phyloP scores from a whole-genome alignment of 2,329 filamentous ascomycete species.

The Iodosphaeria phyllophila region DNA sequence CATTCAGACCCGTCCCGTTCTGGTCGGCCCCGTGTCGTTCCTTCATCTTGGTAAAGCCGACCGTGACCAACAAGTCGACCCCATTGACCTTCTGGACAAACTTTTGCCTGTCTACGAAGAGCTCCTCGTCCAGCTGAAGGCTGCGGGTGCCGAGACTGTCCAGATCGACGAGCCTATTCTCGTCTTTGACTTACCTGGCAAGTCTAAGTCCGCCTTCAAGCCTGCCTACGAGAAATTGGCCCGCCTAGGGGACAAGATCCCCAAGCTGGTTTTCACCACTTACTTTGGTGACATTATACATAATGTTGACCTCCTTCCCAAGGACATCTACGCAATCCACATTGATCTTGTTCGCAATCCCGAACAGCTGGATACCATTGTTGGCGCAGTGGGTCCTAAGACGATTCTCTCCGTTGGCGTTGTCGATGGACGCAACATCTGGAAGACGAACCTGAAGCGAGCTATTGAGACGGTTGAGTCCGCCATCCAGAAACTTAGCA shows the following conservation, averaged over 20 bases:
- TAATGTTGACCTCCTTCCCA: slow-evolving; percentile 83
- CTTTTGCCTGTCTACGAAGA: slow-evolving; percentile 89
- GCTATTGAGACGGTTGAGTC: slow-evolving; percentile 82
- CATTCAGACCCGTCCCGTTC: slow-evolving; percentile 78
- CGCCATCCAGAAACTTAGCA: slow-evolving; percentile 85
- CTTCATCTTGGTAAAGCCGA: slow-evolving; percentile 95
- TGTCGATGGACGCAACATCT: slow-evolving; percentile 98
- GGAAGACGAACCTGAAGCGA: slow-evolving; percentile 98
- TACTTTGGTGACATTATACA: slow-evolving; percentile 99
- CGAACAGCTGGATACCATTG: slow-evolving; percentile 81
- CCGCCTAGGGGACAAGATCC: slow-evolving; percentile 58
- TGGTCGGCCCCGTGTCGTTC: slow-evolving; percentile 94
- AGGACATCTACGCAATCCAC: slow-evolving; percentile 71
- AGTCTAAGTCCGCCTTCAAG: slow-evolving; percentile 96
- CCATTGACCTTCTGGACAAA: slow-evolving; percentile 84
- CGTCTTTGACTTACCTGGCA: slow-evolving; percentile 78
- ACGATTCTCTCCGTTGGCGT: slow-evolving; percentile 90
- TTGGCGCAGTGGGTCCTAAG: slow-evolving; percentile 66
- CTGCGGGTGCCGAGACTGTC: slow-evolving; percentile 84
- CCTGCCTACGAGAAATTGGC: slow-evolving; percentile 84
- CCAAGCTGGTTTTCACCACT: slow-evolving; percentile 78
- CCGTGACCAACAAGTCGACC: slow-evolving; percentile 80
- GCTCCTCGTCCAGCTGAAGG: slow-evolving; percentile 84
- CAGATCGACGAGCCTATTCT: slow-evolving; percentile 98
- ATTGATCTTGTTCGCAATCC: slow-evolving; percentile 95